Conservation (phyloP, 306 rosid species). For the Glycyrrhiza uralensis region DNA sequence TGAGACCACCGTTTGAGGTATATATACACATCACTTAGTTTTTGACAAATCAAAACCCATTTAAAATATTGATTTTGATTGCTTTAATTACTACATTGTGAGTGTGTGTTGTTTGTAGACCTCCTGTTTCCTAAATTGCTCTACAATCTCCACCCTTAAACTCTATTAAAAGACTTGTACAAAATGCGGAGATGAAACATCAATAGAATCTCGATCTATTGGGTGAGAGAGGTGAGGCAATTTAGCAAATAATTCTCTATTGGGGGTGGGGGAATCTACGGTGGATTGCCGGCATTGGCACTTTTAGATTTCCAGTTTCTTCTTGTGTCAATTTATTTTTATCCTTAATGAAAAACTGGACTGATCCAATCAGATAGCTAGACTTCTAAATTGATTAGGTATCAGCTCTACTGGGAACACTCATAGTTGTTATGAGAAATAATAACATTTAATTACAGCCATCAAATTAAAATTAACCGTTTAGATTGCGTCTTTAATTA, state of each 20-base stretch:
- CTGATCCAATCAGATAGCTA: no score
- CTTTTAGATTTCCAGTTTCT: not conserved
- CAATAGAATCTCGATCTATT: constrained; percentile 15
- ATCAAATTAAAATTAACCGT: no score
- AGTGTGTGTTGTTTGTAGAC: not conserved
- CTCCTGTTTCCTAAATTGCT: not conserved
- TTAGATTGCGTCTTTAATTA: no score
- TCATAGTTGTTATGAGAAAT: no score
- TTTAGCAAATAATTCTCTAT: not conserved
- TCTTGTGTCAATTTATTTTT: no score
- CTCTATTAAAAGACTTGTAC: not conserved
- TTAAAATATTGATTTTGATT: constrained; percentile 19
- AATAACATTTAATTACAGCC: no score
- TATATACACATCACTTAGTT: not conserved
- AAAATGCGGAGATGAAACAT: not conserved
- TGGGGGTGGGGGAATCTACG: not conserved
- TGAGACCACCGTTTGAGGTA: not conserved
- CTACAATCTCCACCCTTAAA: not conserved
- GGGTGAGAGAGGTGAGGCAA: constrained; percentile 19
- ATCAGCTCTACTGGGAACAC: no score
- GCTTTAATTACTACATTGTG: not conserved
- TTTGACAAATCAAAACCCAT: not conserved
- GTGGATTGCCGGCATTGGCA: not conserved
- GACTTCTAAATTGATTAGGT: no score
- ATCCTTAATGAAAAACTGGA: no score